Conservation (phyloP, 345 rosid genomes). For the Adansonia digitata region DNA sequence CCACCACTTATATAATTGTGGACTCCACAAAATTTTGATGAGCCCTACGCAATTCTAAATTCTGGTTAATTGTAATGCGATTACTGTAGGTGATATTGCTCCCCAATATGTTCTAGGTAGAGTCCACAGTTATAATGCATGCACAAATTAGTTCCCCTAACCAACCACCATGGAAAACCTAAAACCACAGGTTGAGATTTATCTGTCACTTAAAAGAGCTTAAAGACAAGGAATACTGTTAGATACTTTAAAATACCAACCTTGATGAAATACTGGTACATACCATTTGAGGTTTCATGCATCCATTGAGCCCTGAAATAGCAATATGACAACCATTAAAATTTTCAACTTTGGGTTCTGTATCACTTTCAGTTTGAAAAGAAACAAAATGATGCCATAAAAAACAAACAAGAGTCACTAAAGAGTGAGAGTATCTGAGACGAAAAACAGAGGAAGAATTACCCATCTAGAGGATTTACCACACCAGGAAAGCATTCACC, state of each 20-base stretch:
- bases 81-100: too few relatives aligned
- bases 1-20: too few relatives aligned
- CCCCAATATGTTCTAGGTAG: too few relatives aligned
- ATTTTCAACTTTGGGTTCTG: not conserved
- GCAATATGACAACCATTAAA: not conserved
- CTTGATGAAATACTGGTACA: too few relatives aligned
- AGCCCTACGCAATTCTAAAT: too few relatives aligned
- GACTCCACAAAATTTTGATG: too few relatives aligned
- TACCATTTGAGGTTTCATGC: not conserved
- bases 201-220: not conserved
- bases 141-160: too few relatives aligned
- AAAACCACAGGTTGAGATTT: not conserved
- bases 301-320: not conserved
- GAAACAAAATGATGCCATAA: not conserved
- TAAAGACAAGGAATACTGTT: not conserved
- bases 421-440: not conserved
- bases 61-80: too few relatives aligned
- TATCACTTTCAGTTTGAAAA: not conserved
- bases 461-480: too few relatives aligned
- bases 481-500: conserved; percentile 83
- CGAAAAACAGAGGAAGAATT: not conserved
- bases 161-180: not conserved
- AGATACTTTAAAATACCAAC: not conserved
- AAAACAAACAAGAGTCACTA: not conserved
- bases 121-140: too few relatives aligned